Percentiles rank a stretch among this genome's conserved stretches.
Evolutionary conservation across 2,329 filamentous ascomycete species (phyloP).

Genomic region (Ascochyta lentis): DNA sequence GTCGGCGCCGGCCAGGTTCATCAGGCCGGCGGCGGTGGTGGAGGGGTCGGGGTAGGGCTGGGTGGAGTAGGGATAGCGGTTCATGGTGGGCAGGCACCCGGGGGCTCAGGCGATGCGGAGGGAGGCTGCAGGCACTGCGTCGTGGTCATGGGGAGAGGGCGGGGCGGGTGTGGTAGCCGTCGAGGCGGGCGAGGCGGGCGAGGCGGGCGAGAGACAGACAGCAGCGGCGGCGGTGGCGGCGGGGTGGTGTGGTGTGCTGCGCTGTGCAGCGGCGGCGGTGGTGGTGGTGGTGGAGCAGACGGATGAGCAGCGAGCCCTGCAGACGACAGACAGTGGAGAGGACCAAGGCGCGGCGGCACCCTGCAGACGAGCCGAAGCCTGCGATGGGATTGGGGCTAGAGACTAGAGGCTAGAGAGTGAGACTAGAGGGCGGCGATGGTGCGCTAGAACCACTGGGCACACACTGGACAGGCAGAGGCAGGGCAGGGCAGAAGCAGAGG

Average conservation of each 20-base stretch:
- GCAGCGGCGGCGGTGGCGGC: background rate
- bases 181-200: constrained; percentile 1
- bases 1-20: constrained; percentile 37
- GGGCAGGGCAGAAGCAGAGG: too few species aligned
- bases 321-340: background rate
- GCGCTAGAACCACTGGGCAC: constrained; percentile 17
- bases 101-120: constrained; percentile 1
- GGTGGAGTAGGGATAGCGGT: constrained; percentile 47
- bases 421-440: background rate
- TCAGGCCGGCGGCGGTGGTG: constrained; percentile 40
- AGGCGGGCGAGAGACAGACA: background rate
- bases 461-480: too few species aligned
- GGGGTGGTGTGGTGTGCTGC: background rate
- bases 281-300: background rate
- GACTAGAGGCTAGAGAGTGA: background rate
- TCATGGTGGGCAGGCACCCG: constrained; percentile 40
- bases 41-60: constrained; percentile 36
- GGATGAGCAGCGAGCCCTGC: background rate
- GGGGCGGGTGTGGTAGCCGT: constrained; percentile 20
- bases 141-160: constrained; percentile 16
- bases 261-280: background rate
- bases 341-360: constrained; percentile 5
- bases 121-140: constrained; percentile 7
- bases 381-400: background rate
- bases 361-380: constrained; percentile 2